Base-by-base conservation (phyloP, 176 grass and related monocot genomes). In the Eleusine indica region DNA sequence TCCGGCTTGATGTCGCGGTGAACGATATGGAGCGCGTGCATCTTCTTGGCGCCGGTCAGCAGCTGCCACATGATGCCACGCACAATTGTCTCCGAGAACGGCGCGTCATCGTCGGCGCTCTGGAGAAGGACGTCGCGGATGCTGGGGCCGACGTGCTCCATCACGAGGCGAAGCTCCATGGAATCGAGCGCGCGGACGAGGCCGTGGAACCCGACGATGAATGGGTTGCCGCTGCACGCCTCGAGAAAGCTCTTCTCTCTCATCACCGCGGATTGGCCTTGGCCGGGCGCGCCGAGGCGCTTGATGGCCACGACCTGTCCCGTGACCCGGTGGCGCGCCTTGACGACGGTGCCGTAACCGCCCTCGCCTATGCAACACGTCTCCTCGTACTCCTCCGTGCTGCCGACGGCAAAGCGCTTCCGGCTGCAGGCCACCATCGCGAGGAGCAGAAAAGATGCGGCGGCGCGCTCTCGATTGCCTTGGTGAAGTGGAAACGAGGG, bases 1-100 rank as follows among this genome's bases (percentile, higher is more conserved):
- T 90, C 87, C 0, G 93, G 93, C 80, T 98, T 98, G 63, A 98
- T 90, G 78, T 98, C 96, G 4, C 96, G 93, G 73, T 98, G 96
- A 7, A 98, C 77, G 57, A 98, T 91, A 89, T 12, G 39, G 5
- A 44, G 71, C 51, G 9, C 54, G 69, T 88, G 80, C 38, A 88
- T 70, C 58, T 35, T 69, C 74, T 67, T 22, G 73, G 63, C 66
- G 19, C 73, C 80, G 4, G 9, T 25, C 15, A 88, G 53, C 12
- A 88, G 82, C 74, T 88, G 86, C 67, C 72, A 44, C 86, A 84
- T 88, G 61, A 49, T 21, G 2, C 1, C 9, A 28, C 74, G 79
- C 85, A 82, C 85, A 0, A 53, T 41, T 15, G 25, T 12, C 49
- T 88, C 80, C 39, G 60, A 2, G 17, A 83, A 48, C 19, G 22